A percentile compares a stretch with the other conserved stretches of the same genome.
These are phyloP conservation scores for Globisporangium polare DNA, from an alignment of 352 stramenopile species.

Conservation along the genomic window DNA sequence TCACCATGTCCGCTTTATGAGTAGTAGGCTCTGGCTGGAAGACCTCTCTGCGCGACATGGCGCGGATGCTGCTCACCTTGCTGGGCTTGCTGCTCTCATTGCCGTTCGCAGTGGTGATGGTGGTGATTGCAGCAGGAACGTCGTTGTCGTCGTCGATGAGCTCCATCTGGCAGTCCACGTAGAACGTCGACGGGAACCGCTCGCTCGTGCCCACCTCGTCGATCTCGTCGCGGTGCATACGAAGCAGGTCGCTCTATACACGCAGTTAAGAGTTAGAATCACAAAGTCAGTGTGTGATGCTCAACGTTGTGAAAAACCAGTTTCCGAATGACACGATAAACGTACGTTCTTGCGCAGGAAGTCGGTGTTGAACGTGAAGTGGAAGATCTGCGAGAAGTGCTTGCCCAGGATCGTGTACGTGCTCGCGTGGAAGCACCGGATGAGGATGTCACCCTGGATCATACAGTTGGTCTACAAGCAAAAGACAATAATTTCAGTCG, in stretches of 20 bases:
- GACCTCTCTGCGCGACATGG: not conserved
- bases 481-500: not conserved
- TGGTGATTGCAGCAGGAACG: not conserved
- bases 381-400: constrained; percentile 83
- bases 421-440: constrained; percentile 76
- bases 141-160: constrained; percentile 20
- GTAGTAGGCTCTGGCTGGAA: constrained; percentile 4
- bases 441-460: constrained; percentile 65
- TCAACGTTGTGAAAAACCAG: not conserved
- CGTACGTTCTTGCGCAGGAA: constrained; percentile 72
- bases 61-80: not conserved
- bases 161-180: constrained; percentile 49
- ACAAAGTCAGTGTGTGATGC: not conserved
- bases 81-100: not conserved
- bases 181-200: constrained; percentile 52
- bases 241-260: constrained; percentile 38
- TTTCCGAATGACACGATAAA: not conserved
- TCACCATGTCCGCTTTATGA: constrained; percentile 14
- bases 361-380: constrained; percentile 83
- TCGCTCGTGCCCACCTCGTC: constrained; percentile 52
- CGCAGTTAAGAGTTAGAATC: not conserved
- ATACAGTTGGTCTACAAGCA: constrained; percentile 52
- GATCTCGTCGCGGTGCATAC: constrained; percentile 52
- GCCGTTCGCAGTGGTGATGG: not conserved
- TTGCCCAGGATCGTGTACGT: constrained; percentile 67